Base-by-base conservation (phyloP, 2,329 filamentous ascomycete species). In the Aureobasidium zeae region DNA sequence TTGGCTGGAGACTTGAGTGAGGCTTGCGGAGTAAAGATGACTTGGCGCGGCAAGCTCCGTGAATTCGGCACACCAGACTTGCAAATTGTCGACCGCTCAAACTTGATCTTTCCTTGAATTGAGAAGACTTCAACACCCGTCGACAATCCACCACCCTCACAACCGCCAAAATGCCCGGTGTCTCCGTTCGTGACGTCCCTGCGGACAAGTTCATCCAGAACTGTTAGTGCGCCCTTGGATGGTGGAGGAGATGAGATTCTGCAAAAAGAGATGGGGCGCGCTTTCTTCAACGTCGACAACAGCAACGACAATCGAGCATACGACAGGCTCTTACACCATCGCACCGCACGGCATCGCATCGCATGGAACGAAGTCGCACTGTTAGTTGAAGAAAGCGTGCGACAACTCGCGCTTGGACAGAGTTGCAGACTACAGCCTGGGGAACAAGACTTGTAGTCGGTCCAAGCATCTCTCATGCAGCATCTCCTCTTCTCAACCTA, bases 151-250 rank as follows among this genome's bases (percentile, higher is more conserved):
- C n/a, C n/a, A n/a, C 21, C 44, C 33, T 29, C 47, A 54, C 46
- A 56, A 77, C 74, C 74, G 74, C 72, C 72, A 86, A 74, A 68
- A 88, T 88, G 84, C 71, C 81, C 70, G 84, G 83, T 70, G 76
- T 86, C 67, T 77, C 73, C 61, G 84, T 43, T 17, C 39, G 39
- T 24, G 39, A 43, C 28, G 39, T 43, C 39, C 39, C 39, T 32
- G 82, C 84, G 70, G 83, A 87, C 69, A 86, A 88, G 74, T 91
- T 91, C 77, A 88, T 91, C 73, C 71, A 75, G 60, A 76, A 83
- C 65, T 93, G 91, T 33, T 43, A 43, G 30, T 33, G 21, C 39
- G 15, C 39, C 31, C 12, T 21, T 13, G 30, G 37, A 24, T 6
- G 7, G 7, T 25, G 19, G 16, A 12, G 37, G 10, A 41, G 37